Evolutionary conservation across 139 green algal species (phyloP), one percentile per base, ranked within the genome.

Genomic region (Chlorella sp.): DNA sequence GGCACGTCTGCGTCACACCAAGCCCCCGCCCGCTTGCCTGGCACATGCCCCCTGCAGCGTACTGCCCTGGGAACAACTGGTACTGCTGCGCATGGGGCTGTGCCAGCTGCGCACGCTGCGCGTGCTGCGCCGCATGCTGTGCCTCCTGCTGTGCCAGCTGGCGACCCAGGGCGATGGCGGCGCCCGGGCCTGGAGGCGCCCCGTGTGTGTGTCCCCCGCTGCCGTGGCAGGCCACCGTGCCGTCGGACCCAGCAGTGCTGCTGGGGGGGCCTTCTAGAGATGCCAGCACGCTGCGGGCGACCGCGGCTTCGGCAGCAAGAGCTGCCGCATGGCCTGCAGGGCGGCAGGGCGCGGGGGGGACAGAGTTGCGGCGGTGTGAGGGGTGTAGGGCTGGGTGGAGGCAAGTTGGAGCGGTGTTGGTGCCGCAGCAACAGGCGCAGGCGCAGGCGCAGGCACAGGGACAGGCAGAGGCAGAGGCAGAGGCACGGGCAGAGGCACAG

Each of bases 241-340:
- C 22, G 11, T 9, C 64, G 11, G 64, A 32, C 21, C 2, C 22
- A 2, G 22, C 64, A 5, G 64, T 32, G 64, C 21, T 26, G 64
- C 64, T 18, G 64, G 21, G 22, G 11, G 2, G 16, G 22, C 28
- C 83, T 19, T 78, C 83, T 26, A 78, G 37, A 32, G 83, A 60
- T 37, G 83, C 61, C 37, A 87, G 83, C 83, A 87, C 24, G 64
- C 39, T 78, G 39, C 61, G 83, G 9, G 61, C 37, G 5, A 66
- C 83, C 9, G 61, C 83, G 14, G 68, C 83, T 64, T 87, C 37
- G 1, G 36, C 60, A 7, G 39, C 61, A 16, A 78, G 21, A 36
- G 32, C 36, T 26, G 60, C 82, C 26, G 82, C 5, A 5, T 32
- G 11, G 78, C 39, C 78, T 83, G 39, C 77, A 60, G 18, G 73